Conservation (phyloP, 179 eudicot genomes). For the Monotropa hypopitys region DNA sequence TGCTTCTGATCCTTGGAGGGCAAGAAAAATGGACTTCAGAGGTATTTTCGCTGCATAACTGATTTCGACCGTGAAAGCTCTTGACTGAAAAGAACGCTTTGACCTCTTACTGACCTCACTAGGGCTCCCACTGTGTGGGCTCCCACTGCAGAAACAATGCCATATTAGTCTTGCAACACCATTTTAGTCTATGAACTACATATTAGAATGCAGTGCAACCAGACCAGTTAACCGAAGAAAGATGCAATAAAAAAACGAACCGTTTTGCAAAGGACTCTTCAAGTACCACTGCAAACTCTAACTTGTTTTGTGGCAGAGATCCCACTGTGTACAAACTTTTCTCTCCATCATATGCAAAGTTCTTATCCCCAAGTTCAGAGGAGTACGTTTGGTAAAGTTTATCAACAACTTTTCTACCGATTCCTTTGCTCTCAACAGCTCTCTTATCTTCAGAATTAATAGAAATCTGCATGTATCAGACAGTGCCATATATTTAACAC, state of each 20-base stretch:
- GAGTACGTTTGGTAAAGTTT: slow-evolving; percentile 42
- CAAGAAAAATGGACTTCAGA: slow-evolving; percentile 32
- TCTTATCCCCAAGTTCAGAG: slow-evolving; percentile 43
- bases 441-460: slow-evolving; percentile 36
- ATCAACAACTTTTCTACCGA: slow-evolving; percentile 46
- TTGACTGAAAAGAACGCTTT: slow-evolving; percentile 38
- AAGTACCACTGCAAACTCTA: slow-evolving; percentile 41
- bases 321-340: slow-evolving; percentile 58
- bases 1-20: slow-evolving; percentile 34
- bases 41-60: slow-evolving; percentile 49
- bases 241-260: slow-evolving; percentile 20
- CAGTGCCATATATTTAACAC: neutral
- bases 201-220: neutral
- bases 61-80: slow-evolving; percentile 53
- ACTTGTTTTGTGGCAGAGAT: slow-evolving; percentile 44
- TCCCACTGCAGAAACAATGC: slow-evolving; percentile 14
- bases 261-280: slow-evolving; percentile 57
- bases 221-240: neutral
- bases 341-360: slow-evolving; percentile 66
- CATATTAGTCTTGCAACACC: neutral
- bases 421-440: slow-evolving; percentile 36
- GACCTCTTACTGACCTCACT: slow-evolving; percentile 45
- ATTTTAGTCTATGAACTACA: neutral
- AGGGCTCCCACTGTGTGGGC: slow-evolving; percentile 18
- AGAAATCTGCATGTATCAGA: slow-evolving; percentile 47